Percentiles rank a stretch among this genome's conserved stretches.
Conservation (phyloP, 176 grass and related monocot genomes). For the Triticum dicoccoides region DNA sequence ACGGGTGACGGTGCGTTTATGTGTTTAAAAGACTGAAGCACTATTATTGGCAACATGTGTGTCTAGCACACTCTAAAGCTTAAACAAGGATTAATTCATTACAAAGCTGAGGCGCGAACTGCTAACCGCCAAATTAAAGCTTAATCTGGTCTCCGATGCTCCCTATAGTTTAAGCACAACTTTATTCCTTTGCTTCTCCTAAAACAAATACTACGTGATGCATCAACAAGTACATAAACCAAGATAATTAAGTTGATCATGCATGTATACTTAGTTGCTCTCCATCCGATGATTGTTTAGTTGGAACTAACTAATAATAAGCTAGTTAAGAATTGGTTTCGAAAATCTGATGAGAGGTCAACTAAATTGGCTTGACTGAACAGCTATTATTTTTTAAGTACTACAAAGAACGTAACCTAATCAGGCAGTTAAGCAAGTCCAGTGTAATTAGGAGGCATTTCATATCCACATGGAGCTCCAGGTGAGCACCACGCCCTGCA, state of each 20-base stretch:
- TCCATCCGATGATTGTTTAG: background rate
- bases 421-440: too few relatives aligned
- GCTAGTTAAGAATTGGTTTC: background rate
- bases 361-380: background rate
- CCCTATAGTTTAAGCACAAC: background rate
- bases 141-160: slow-evolving; percentile 3
- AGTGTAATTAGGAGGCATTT: too few relatives aligned
- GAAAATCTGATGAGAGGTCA: slow-evolving; percentile 1
- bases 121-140: slow-evolving; percentile 13
- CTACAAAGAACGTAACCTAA: too few relatives aligned
- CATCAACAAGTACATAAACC: too few relatives aligned
- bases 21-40: slow-evolving; percentile 11
- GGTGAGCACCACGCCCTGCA: too few relatives aligned
- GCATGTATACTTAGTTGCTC: background rate
- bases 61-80: background rate
- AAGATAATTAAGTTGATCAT: background rate
- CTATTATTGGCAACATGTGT: background rate
- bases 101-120: background rate
- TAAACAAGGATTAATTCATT: slow-evolving; percentile 1
- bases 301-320: slow-evolving; percentile 6
- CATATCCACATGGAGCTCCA: too few relatives aligned
- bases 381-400: background rate
- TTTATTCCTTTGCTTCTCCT: slow-evolving; percentile 52
- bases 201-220: slow-evolving; percentile 10
- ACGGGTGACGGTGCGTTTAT: too few relatives aligned